Conservation (phyloP, 495 filamentous ascomycete genomes). For the Penicilliopsis zonata region DNA sequence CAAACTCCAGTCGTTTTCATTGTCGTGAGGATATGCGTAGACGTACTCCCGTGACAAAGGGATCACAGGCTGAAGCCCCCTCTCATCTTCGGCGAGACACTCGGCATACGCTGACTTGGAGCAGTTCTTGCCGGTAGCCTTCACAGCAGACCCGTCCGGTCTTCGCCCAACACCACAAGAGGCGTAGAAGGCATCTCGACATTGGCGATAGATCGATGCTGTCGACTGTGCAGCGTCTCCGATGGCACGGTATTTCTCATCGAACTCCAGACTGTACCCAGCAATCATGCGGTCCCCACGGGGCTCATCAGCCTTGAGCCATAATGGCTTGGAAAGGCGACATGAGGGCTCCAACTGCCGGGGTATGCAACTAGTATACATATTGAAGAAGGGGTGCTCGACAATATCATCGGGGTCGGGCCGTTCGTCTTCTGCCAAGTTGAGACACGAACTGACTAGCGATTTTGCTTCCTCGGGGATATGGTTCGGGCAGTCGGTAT, state of each 20-base stretch:
- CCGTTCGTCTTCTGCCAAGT: conserved; percentile 57
- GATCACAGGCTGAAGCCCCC: conserved; percentile 54
- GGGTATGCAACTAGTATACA: conserved; percentile 42
- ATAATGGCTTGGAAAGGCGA: conserved; percentile 29
- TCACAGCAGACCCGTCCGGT: conserved; percentile 29
- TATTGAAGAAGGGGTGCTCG: conserved; percentile 69
- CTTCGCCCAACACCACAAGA: conserved; percentile 40
- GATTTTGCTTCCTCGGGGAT: conserved; percentile 58
- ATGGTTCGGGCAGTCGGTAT: conserved; percentile 29
- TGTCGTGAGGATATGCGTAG: conserved; percentile 39
- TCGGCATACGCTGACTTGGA: conserved; percentile 55
- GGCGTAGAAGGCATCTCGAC: conserved; percentile 33
- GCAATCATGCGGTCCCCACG: conserved; percentile 35
- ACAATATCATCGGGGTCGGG: conserved; percentile 74
- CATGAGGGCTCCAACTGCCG: conserved; percentile 29
- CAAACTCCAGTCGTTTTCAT: conserved; percentile 31
- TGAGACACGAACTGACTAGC: conserved; percentile 62
- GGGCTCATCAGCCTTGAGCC: conserved; percentile 30
- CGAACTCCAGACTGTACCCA: conserved; percentile 33
- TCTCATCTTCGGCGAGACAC: conserved; percentile 57
- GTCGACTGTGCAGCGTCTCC: conserved; percentile 29
- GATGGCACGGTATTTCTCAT: conserved; percentile 28
- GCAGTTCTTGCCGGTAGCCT: conserved; percentile 27
- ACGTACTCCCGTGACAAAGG: conserved; percentile 57
- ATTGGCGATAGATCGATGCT: conserved; percentile 27